Evolutionary conservation across 495 filamentous ascomycete species (phyloP).

Genomic region (Chaetomium cochliodes): DNA sequence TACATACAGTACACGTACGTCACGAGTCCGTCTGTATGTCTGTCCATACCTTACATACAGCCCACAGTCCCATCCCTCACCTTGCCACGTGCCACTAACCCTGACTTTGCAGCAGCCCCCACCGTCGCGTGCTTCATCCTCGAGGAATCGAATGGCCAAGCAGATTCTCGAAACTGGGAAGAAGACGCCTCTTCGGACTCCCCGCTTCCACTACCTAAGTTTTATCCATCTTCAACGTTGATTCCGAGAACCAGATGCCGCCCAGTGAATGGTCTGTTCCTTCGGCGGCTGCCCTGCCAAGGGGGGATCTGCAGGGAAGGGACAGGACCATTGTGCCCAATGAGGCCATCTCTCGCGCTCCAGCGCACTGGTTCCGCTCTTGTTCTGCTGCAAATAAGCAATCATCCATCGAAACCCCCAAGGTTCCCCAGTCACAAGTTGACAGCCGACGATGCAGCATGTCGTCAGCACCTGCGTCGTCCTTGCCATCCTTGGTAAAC

Average conservation of each 20-base stretch:
- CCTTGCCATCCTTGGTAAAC: background rate
- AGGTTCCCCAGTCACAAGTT: background rate
- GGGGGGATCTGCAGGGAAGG: slow-evolving; percentile 13
- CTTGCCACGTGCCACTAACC: background rate
- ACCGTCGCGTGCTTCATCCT: background rate
- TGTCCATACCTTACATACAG: no score
- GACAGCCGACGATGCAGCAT: background rate
- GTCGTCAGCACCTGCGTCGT: slow-evolving; percentile 16
- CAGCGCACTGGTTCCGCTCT: background rate
- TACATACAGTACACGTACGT: no score
- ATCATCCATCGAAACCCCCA: no score
- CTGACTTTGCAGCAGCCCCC: background rate
- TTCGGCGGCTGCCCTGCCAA: background rate
- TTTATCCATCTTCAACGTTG: background rate
- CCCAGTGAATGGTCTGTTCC: background rate
- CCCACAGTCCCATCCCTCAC: background rate
- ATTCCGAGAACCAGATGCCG: background rate
- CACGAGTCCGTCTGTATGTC: no score
- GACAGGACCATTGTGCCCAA: background rate
- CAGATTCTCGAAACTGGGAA: background rate
- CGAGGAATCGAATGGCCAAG: background rate
- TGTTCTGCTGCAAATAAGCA: background rate
- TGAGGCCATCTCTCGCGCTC: background rate
- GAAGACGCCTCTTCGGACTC: background rate
- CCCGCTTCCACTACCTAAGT: no score